These are phyloP conservation scores for Nemania diffusa DNA, from an alignment of 2,329 filamentous ascomycete species.

Conservation along the genomic window DNA sequence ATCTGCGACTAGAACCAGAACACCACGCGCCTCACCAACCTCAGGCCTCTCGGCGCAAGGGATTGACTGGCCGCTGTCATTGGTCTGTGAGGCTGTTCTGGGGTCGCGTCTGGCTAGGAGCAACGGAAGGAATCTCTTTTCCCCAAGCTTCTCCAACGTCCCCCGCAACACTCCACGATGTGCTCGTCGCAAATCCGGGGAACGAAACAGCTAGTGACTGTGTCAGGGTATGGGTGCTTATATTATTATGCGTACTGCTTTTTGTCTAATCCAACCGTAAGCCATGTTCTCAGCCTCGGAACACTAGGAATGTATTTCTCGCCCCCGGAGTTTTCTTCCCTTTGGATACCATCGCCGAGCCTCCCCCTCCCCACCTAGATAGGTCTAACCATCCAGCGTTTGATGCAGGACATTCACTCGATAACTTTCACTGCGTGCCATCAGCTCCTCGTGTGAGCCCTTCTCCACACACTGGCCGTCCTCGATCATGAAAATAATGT, in stretches of 20 bases:
- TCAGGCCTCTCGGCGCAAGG: conserved; percentile 25
- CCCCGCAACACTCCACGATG: conserved; percentile 22
- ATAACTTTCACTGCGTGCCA: conserved; percentile 64
- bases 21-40: background rate
- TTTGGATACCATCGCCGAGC: background rate
- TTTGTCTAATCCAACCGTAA: conserved; percentile 24
- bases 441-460: conserved; percentile 64
- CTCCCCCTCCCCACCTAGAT: background rate
- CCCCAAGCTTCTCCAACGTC: conserved; percentile 24
- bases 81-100: conserved; percentile 13
- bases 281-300: conserved; percentile 1
- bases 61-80: conserved; percentile 12
- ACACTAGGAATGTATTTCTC: conserved; percentile 3
- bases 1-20: background rate
- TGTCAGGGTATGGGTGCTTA: conserved; percentile 12
- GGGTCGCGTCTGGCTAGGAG: conserved; percentile 26
- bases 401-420: conserved; percentile 63
- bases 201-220: background rate
- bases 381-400: conserved; percentile 51
- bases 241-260: conserved; percentile 22
- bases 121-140: conserved; percentile 30
- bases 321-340: background rate
- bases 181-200: conserved; percentile 20
- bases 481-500: conserved; percentile 68
- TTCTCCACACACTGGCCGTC: conserved; percentile 62